A percentile compares a stretch with the other conserved stretches of the same genome.
phyloP scores from a whole-genome alignment of 441 rosid species.

The Flueggea neowawraea region DNA sequence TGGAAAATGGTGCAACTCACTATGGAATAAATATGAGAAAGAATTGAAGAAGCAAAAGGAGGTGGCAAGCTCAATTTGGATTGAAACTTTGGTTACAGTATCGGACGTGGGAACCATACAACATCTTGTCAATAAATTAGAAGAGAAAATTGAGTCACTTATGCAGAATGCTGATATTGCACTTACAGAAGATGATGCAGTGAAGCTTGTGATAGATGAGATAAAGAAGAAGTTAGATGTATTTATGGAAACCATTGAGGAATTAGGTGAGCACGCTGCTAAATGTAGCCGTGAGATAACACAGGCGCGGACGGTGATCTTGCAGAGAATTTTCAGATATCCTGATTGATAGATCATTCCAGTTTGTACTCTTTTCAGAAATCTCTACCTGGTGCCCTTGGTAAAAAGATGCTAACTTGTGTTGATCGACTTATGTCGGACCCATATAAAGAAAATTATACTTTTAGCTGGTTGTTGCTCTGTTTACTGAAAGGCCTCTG shows the following conservation, averaged over 20 bases:
- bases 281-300: conserved; percentile 59
- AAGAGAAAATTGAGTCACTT: conserved; percentile 40
- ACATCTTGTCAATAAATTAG: conserved; percentile 42
- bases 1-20: conserved; percentile 77
- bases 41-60: conserved; percentile 62
- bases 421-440: too few species aligned
- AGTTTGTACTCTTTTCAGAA: too few species aligned
- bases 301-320: conserved; percentile 70
- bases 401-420: too few species aligned
- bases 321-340: conserved; percentile 59
- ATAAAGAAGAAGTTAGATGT: conserved; percentile 65
- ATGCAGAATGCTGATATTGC: conserved; percentile 48
- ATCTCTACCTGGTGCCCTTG: too few species aligned
- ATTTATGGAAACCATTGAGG: conserved; percentile 62
- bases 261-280: conserved; percentile 51
- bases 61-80: conserved; percentile 50
- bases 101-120: conserved; percentile 62
- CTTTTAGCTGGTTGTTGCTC: too few species aligned
- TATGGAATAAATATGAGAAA: conserved; percentile 60
- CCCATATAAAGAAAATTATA: too few species aligned
- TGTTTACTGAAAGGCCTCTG: too few species aligned
- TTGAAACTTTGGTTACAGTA: conserved; percentile 52
- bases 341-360: conserved; percentile 18
- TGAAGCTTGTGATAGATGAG: conserved; percentile 54
- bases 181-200: conserved; percentile 43